Conservation (phyloP, 768 basidiomycete species). For the Hortiboletus campestris region DNA sequence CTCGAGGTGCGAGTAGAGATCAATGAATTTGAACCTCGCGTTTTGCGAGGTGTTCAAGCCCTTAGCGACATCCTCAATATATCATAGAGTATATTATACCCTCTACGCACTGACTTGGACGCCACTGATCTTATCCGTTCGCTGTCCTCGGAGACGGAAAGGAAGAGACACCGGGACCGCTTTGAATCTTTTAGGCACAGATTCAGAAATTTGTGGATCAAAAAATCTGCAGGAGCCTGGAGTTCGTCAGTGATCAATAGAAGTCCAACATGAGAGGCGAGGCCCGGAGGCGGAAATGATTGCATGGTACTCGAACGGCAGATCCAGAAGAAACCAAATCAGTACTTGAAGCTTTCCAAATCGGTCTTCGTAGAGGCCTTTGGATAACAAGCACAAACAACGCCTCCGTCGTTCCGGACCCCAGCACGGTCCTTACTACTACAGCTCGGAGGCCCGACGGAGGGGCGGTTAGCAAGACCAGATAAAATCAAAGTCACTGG, state of each 20-base stretch:
- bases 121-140: constrained; percentile 63
- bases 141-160: constrained; percentile 58
- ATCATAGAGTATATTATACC: not conserved
- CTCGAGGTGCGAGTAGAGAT: constrained; percentile 42
- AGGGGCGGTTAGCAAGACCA: too few species aligned
- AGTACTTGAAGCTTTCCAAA: constrained; percentile 12
- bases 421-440: too few species aligned
- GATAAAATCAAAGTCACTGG: not conserved
- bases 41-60: constrained; percentile 36
- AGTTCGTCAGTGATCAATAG: constrained; percentile 71
- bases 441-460: too few species aligned
- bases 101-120: constrained; percentile 54
- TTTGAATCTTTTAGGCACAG: constrained; percentile 49
- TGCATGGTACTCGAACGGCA: constrained; percentile 24
- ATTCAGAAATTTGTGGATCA: constrained; percentile 55
- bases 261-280: constrained; percentile 49
- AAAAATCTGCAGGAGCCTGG: constrained; percentile 68
- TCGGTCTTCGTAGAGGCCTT: constrained; percentile 16
- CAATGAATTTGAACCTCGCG: constrained; percentile 51
- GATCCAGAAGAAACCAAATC: constrained; percentile 3
- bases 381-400: constrained; percentile 20
- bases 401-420: too few species aligned
- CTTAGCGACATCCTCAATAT: constrained; percentile 21
- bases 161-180: constrained; percentile 42
- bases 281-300: constrained; percentile 52